Base-by-base conservation (phyloP, 2,329 filamentous ascomycete genomes). In the Dryadomyces quercivorus region DNA sequence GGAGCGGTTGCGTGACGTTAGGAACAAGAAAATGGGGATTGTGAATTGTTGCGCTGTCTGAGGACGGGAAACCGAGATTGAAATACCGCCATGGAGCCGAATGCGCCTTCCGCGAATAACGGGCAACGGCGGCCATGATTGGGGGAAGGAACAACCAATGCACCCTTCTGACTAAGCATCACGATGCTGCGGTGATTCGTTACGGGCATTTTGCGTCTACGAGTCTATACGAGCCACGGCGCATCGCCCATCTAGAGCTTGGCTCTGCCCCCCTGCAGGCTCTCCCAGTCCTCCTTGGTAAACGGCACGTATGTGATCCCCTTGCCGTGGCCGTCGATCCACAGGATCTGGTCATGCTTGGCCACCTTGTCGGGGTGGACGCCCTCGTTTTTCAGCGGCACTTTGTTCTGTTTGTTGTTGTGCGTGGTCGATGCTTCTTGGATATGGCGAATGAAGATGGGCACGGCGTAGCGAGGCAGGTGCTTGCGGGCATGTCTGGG, bases 351-450 rank as follows among this genome's bases (percentile, higher is more conserved):
- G 53, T 77, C 75, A 1, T 67, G 64, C 1, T 59, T 60, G 21
- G 67, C 63, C 5, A 74, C 68, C 62, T 73, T 73, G 22, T 67
- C 66, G 2, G 79, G 76, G 64, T 87, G 77, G 15, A 86, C 76
- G 0, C 84, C 85, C 59, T 86, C 82, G 48, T 78, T 77, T 61
- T 84, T 75, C 48, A 89, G 69, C 0, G 82, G 82, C 1, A 83
- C 77, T 65, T 91, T 91, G 64, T 88, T 87, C 68, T 89, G 86
- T 69, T 91, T 91, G 65, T 88, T 85, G 61, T 89, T 91, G 63
- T 86, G 82, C 61, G 81, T 85, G 6, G 83, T 78, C 26, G 75
- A 78, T 55, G 76, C 73, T 40, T 71, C 71, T 45, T 75, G 69
- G 21, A 86, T 75, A 18, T 88, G 67, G 1, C 86, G 73, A 45